A percentile compares a stretch with the other conserved stretches of the same genome.
These are phyloP conservation scores for Hyphodiscus sp. DNA, from an alignment of 2,329 filamentous ascomycete species.

Conservation along the genomic window DNA sequence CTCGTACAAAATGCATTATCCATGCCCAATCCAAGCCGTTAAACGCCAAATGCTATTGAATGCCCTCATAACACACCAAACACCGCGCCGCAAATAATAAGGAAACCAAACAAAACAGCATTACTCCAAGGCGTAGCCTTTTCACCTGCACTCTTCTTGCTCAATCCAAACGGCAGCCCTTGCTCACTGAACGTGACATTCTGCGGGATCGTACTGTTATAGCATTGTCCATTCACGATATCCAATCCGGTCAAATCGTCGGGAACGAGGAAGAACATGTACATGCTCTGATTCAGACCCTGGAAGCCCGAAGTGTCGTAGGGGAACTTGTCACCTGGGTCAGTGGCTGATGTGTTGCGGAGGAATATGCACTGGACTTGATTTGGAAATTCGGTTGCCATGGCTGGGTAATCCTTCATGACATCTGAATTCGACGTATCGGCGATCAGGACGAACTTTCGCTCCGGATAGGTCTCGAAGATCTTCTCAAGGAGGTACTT, in stretches of 20 bases:
- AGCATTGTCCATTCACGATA: slow-evolving; percentile 60
- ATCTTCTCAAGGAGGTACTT: slow-evolving; percentile 63
- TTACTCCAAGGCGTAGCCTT: slow-evolving; percentile 8
- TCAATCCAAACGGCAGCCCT: slow-evolving; percentile 42
- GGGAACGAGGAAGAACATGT: slow-evolving; percentile 74
- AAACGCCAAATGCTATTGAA: background rate
- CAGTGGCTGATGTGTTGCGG: slow-evolving; percentile 67
- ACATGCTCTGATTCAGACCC: slow-evolving; percentile 55
- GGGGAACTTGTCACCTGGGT: slow-evolving; percentile 60
- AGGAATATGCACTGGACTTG: slow-evolving; percentile 75
- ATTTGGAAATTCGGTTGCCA: slow-evolving; percentile 59
- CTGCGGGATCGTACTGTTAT: slow-evolving; percentile 57
- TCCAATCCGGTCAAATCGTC: slow-evolving; percentile 63
- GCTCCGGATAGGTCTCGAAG: slow-evolving; percentile 67
- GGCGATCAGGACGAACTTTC: slow-evolving; percentile 69
- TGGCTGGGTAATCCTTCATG: slow-evolving; percentile 57
- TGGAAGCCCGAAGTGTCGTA: slow-evolving; percentile 71
- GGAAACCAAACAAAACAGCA: slow-evolving; percentile 4
- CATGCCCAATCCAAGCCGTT: too few relatives aligned
- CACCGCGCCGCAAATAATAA: slow-evolving; percentile 8
- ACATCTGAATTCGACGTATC: slow-evolving; percentile 74
- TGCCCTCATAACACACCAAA: slow-evolving; percentile 10
- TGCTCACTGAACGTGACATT: slow-evolving; percentile 67
- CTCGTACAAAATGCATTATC: background rate
- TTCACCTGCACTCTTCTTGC: slow-evolving; percentile 21